Evolutionary conservation across 192 early-diverging fungal genomes (phyloP).

Genomic region (Coemansia sp.): DNA sequence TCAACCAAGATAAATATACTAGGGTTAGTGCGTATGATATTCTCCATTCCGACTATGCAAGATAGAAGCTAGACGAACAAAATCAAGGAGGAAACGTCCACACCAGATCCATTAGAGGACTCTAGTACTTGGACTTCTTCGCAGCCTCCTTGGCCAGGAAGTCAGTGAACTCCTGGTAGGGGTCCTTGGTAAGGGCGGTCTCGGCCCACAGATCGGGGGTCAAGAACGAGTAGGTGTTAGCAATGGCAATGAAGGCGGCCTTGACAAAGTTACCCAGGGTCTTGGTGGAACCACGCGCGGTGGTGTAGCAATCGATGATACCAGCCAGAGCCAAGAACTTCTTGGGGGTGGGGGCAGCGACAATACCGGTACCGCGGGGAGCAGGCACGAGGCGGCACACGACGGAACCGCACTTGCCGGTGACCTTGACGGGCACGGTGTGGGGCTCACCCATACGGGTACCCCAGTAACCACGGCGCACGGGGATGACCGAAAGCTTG

Average conservation of each 20-base stretch:
- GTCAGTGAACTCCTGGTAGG: slow-evolving; percentile 90
- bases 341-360: slow-evolving; percentile 97
- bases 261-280: slow-evolving; percentile 99
- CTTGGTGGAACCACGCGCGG: slow-evolving; percentile 94
- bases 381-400: slow-evolving; percentile 93
- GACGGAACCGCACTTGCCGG: slow-evolving; percentile 94
- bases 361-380: slow-evolving; percentile 99
- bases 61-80: neutral
- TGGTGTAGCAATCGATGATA: slow-evolving; percentile 98
- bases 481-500: slow-evolving; percentile 97
- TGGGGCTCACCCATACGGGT: slow-evolving; percentile 94
- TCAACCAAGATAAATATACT: neutral
- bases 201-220: slow-evolving; percentile 97
- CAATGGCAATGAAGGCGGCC: slow-evolving; percentile 96
- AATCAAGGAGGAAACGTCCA: neutral
- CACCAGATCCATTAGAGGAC: neutral
- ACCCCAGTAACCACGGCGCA: slow-evolving; percentile 99
- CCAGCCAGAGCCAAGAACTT: slow-evolving; percentile 96
- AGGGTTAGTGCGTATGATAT: neutral
- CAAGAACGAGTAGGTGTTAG: slow-evolving; percentile 96
- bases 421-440: slow-evolving; percentile 98
- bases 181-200: slow-evolving; percentile 84
- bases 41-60: slow-evolving; percentile 2
- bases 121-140: slow-evolving; percentile 56
- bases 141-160: slow-evolving; percentile 66